Conservation (phyloP, 2,329 filamentous ascomycete genomes). For the Orbilia brochopaga region DNA sequence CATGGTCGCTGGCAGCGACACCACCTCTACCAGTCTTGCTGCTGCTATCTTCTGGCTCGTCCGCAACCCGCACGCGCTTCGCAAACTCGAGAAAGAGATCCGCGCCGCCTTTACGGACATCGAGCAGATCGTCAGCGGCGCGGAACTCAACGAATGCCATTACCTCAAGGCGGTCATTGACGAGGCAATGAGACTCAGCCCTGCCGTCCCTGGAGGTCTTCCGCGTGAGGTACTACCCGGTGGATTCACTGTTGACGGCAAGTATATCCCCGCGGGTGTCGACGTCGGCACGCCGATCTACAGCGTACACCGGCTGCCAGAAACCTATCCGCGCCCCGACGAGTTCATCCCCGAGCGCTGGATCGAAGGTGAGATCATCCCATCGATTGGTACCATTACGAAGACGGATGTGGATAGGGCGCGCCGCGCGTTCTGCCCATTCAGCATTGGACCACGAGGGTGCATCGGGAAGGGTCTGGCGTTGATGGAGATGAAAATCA, state of each 20-base stretch:
- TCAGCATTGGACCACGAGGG: slow-evolving; percentile 71
- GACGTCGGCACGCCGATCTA: slow-evolving; percentile 72
- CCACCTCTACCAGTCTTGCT: slow-evolving; percentile 69
- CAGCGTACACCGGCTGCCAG: slow-evolving; percentile 70
- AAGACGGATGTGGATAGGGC: slow-evolving; percentile 63
- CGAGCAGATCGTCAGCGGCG: slow-evolving; percentile 66
- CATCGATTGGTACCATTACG: slow-evolving; percentile 59
- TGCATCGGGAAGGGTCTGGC: slow-evolving; percentile 75
- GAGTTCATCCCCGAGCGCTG: slow-evolving; percentile 70
- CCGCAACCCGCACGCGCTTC: slow-evolving; percentile 62
- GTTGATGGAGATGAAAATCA: slow-evolving; percentile 70
- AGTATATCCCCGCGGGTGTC: slow-evolving; percentile 63
- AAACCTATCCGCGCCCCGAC: slow-evolving; percentile 68
- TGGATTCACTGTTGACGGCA: slow-evolving; percentile 59
- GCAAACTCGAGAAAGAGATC: slow-evolving; percentile 63
- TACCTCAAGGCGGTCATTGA: slow-evolving; percentile 66
- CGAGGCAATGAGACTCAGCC: slow-evolving; percentile 61
- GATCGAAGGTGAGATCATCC: slow-evolving; percentile 57
- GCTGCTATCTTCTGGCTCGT: slow-evolving; percentile 69
- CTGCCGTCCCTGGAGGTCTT: slow-evolving; percentile 58
- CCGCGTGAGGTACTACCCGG: slow-evolving; percentile 63
- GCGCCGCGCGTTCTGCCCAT: slow-evolving; percentile 75
- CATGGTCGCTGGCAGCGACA: slow-evolving; percentile 63
- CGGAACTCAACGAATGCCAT: slow-evolving; percentile 62
- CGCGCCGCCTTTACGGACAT: slow-evolving; percentile 62